These are phyloP conservation scores for Chenopodium berlandieri DNA, from an alignment of 148 eudicot species.

Conservation along the genomic window DNA sequence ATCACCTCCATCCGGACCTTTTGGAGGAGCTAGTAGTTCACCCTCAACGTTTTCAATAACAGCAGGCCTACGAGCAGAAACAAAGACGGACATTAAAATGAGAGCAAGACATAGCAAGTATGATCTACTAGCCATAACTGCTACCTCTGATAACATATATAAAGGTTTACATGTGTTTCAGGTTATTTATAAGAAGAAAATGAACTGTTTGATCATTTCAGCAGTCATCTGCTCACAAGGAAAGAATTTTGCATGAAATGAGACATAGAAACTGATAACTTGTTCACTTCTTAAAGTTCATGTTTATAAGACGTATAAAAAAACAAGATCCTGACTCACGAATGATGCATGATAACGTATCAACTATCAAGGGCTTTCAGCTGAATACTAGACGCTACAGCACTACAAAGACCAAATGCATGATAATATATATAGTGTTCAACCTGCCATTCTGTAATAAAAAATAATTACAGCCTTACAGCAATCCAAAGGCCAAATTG, in stretches of 20 bases:
- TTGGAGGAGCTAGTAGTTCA: neutral
- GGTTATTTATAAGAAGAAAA: neutral
- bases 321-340: constrained; percentile 8
- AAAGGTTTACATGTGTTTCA: neutral
- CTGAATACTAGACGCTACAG: neutral
- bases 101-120: constrained; percentile 23
- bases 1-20: neutral
- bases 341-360: constrained; percentile 5
- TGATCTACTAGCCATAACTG: constrained; percentile 18
- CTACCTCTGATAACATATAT: neutral
- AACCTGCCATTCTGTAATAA: neutral
- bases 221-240: constrained; percentile 13
- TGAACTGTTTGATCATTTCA: neutral
- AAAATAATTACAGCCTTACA: neutral
- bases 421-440: neutral
- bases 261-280: neutral
- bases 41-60: neutral
- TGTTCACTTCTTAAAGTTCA: constrained; percentile 6
- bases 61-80: constrained; percentile 22
- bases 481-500: neutral
- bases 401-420: neutral
- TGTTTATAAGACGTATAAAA: constrained; percentile 10
- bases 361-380: constrained; percentile 8
- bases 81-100: constrained; percentile 10
- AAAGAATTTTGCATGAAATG: constrained; percentile 24